Conservation (phyloP, 2,329 filamentous ascomycete genomes). For the Tolypocladium sp. region DNA sequence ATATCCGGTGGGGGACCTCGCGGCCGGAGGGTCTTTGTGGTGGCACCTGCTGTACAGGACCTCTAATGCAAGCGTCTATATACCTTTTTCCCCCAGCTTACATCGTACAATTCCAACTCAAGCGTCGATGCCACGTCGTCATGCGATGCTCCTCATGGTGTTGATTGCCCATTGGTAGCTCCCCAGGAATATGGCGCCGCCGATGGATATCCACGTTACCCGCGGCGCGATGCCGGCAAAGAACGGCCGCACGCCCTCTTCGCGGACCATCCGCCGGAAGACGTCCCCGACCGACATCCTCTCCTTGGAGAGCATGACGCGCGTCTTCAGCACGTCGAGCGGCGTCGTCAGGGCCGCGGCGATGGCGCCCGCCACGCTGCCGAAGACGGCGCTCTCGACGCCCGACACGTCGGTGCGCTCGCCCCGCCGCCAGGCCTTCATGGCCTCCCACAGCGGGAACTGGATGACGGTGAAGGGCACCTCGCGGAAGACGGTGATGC, state of each 20-base stretch:
- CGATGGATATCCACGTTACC: constrained; percentile 89
- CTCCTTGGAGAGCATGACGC: constrained; percentile 81
- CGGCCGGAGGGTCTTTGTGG: background rate
- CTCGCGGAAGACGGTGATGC: constrained; percentile 88
- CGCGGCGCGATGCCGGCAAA: constrained; percentile 72
- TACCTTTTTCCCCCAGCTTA: background rate
- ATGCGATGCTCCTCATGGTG: constrained; percentile 34
- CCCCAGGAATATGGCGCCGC: constrained; percentile 88
- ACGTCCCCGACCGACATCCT: constrained; percentile 50
- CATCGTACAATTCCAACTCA: constrained; percentile 5
- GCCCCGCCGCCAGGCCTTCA: constrained; percentile 58
- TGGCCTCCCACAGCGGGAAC: constrained; percentile 91
- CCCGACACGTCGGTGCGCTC: constrained; percentile 44
- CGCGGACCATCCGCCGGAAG: constrained; percentile 52
- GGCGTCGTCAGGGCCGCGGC: constrained; percentile 87
- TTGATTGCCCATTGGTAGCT: constrained; percentile 89
- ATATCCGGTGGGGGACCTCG: background rate
- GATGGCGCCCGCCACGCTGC: constrained; percentile 72
- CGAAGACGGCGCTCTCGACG: constrained; percentile 74
- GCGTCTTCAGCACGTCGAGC: constrained; percentile 91
- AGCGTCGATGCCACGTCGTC: background rate
- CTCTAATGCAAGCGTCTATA: constrained; percentile 1
- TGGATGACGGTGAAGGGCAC: constrained; percentile 96
- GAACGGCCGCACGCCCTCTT: constrained; percentile 59
- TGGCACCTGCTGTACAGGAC: background rate